Evolutionary conservation across 2,329 filamentous ascomycete genomes (phyloP), one percentile per base, ranked within the genome.

Genomic region (Aspergillus brasiliensis): DNA sequence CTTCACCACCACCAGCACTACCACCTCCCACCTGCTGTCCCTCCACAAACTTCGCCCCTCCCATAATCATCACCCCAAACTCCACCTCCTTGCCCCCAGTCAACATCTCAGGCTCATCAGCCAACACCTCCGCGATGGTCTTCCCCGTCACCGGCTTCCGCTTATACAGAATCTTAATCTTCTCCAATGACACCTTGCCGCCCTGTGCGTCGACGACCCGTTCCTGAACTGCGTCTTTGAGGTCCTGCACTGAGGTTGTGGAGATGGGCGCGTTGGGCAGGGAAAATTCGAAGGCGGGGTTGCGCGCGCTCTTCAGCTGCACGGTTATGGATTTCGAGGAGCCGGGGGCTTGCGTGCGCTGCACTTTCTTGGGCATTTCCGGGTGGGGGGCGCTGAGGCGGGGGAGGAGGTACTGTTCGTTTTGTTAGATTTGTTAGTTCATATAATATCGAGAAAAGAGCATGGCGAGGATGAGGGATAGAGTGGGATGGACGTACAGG

Each of bases 31-130:
- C n/a, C n/a, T n/a, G n/a, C n/a, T n/a, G n/a, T 56, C 60, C 57
- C 31, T 57, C 57, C 15, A 79, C 67, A n/a, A 77, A 74, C 23
- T 79, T 78, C 21, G 82, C 86, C 13, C 91, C 92, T 3, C 90
- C 91, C 73, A 97, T 86, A 19, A 97, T 83, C 92, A 98, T 98
- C 57, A 97, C 84, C 1, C 87, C 87, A 63, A 98, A 88, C 74
- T 97, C 92, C 0, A 94, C 81, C 21, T 77, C 75, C 57, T 74
- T 77, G 10, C 79, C 81, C 1, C 76, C 66, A 67, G 59, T 60
- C 44, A 75, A 62, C 57, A 71, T 69, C 17, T 68, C 82, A 27
- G 78, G 81, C 47, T 85, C 86, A 3, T 84, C 81, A 0, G 81
- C 82, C 1, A 93, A 67, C 0, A 96, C 73, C 59, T 97, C 93